A percentile compares a stretch with the other conserved stretches of the same genome.
Evolutionary conservation across 2,329 filamentous ascomycete species (phyloP).

Genomic region (Arthrinium phaeospermum): DNA sequence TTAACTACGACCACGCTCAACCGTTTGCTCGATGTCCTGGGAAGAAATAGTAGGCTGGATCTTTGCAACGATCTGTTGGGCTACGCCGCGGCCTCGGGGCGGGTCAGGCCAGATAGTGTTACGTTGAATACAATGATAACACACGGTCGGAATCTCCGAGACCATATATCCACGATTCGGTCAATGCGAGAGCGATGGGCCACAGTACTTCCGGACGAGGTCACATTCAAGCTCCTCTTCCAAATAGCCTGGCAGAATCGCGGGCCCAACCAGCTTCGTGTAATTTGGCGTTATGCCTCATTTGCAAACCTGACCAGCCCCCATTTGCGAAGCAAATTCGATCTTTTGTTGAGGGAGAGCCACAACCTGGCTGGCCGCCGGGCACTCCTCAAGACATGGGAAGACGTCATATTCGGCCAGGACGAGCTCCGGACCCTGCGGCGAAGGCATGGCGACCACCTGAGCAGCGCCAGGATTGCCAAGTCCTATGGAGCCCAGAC

Average conservation of each 20-base stretch:
- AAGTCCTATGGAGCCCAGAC: conserved; percentile 27
- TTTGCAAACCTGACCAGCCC: conserved; percentile 25
- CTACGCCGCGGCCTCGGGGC: conserved; percentile 20
- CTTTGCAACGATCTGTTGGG: conserved; percentile 32
- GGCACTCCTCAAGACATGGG: conserved; percentile 33
- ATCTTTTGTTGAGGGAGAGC: conserved; percentile 29
- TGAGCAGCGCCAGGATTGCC: conserved; percentile 24
- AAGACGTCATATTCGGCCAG: conserved; percentile 35
- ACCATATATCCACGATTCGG: conserved; percentile 25
- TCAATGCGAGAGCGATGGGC: conserved; percentile 29
- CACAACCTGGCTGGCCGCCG: conserved; percentile 15
- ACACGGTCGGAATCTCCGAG: conserved; percentile 27
- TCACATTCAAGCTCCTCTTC: conserved; percentile 36
- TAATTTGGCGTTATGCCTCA: conserved; percentile 38
- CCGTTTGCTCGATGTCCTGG: conserved; percentile 35
- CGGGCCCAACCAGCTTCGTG: conserved; percentile 38
- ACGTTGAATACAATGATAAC: conserved; percentile 39
- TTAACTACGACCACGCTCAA: conserved; percentile 35
- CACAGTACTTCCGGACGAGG: conserved; percentile 25
- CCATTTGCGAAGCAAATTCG: conserved; percentile 29
- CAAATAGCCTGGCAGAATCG: conserved; percentile 32
- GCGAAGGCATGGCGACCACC: not conserved
- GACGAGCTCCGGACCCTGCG: conserved; percentile 30
- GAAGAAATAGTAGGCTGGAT: conserved; percentile 26
- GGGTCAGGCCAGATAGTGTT: conserved; percentile 27